Conservation (phyloP, 1,284 basidiomycete genomes). For the Malassezia equina region DNA sequence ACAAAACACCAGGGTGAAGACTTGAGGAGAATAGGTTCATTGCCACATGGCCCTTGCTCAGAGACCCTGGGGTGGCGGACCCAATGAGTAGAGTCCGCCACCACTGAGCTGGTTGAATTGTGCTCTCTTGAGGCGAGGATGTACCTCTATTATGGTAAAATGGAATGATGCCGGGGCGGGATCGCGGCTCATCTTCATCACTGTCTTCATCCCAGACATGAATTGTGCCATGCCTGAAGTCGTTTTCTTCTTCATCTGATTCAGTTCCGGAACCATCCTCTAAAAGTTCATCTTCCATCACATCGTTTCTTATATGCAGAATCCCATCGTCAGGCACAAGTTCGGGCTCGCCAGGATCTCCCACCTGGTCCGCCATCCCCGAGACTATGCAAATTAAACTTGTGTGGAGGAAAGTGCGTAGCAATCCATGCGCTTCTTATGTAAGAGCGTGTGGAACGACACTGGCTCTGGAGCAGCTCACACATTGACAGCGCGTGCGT, state of each 20-base stretch:
- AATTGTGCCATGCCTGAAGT: neutral
- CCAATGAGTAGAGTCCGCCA: constrained; percentile 31
- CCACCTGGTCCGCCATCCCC: neutral
- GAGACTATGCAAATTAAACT: neutral
- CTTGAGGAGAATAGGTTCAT: constrained; percentile 41
- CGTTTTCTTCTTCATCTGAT: neutral
- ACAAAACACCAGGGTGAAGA: constrained; percentile 39
- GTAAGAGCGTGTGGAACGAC: neutral
- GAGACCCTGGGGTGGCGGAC: constrained; percentile 30
- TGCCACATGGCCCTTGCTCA: constrained; percentile 36
- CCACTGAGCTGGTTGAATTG: neutral
- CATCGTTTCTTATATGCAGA: neutral
- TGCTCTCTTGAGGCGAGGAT: too few relatives aligned
- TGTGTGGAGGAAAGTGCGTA: neutral
- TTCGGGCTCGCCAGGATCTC: neutral
- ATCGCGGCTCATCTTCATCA: constrained; percentile 1
- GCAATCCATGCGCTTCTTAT: neutral
- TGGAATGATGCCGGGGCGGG: neutral
- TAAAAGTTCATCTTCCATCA: neutral
- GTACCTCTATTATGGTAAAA: neutral
- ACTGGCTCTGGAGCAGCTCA: neutral
- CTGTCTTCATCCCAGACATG: constrained; percentile 19
- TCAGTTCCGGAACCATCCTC: neutral
- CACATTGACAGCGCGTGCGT: neutral
- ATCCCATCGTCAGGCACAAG: neutral